A percentile compares a stretch with the other conserved stretches of the same genome.
phyloP scores from a whole-genome alignment of 257 asterid species.

The Solanum ossicruentum region DNA sequence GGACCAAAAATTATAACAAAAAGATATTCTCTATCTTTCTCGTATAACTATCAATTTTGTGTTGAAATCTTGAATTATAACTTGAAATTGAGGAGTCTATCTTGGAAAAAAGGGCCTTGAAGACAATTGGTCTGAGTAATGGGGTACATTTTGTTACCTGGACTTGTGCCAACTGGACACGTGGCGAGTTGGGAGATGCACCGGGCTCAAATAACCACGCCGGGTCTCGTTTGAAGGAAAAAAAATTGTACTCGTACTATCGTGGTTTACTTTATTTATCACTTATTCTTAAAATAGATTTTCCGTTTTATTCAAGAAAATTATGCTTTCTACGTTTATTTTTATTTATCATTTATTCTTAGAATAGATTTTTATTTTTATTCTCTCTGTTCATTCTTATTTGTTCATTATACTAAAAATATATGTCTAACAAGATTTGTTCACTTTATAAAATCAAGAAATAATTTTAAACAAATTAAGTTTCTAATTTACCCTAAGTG shows the following conservation, averaged over 20 bases:
- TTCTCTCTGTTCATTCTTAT: too few species aligned
- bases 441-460: too few species aligned
- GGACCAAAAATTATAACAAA: background rate
- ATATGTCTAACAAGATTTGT: too few species aligned
- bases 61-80: background rate
- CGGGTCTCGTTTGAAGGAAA: background rate
- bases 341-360: too few species aligned
- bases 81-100: background rate
- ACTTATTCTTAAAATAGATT: too few species aligned
- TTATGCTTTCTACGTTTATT: too few species aligned
- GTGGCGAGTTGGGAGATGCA: constrained; percentile 25
- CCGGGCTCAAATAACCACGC: background rate
- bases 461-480: too few species aligned
- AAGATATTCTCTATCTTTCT: background rate
- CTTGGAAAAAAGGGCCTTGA: constrained; percentile 18
- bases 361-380: too few species aligned
- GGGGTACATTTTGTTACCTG: constrained; percentile 28
- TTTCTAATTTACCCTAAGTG: too few species aligned
- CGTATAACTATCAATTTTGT: background rate
- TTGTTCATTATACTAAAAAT: too few species aligned
- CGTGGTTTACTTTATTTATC: too few species aligned
- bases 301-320: too few species aligned
- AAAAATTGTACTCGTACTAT: background rate
- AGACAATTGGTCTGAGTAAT: constrained; percentile 48
- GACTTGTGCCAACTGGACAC: constrained; percentile 21